Base-by-base conservation (phyloP, 1,284 basidiomycete genomes). In the Malassezia psittaci region DNA sequence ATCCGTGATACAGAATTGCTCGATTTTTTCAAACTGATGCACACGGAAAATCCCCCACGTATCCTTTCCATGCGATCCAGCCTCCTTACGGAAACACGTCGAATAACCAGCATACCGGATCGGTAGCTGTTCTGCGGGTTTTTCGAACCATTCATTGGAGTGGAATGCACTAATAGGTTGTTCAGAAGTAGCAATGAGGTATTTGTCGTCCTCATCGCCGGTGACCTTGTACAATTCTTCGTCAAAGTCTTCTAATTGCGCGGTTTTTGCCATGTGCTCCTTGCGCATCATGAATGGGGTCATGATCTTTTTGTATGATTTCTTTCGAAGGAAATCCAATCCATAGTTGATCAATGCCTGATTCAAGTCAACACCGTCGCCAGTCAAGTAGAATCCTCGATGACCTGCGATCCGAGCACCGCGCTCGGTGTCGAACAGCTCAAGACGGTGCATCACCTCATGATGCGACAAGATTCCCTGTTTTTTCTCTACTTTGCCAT, bases 1-100 rank as follows among this genome's bases (percentile, higher is more conserved):
- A 51, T 90, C 86, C 19, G 91, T 96, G 66, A 99, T 82, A 79
- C 87, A 85, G 78, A 98, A 98, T 75, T 83, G 82, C 76, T 99
- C 94, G 50, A 99, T 82, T 79, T 99, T 99, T 78, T 99, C 94
- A 68, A 99, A 99, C 77, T 99, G 94, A 76, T 99, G 94, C 49
- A 98, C 91, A 36, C 94, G 88, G 84, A 98, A 98, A 77, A 96
- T 96, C 57, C 93, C 94, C 90, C 93, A 96, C 78, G 94, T 96
- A 72, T 99, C 94, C 54, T 90, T 86, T 13, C 94, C 94, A 42
- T 90, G 89, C 5, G 88, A 87, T 45, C 93, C 94, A 4, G 93
- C 93, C 78, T 99, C 93, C 78, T 96, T 98, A 45, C 94, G 83
- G 85, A 99, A 99, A 77, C 93, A 98, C n/a, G 93, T 98, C 69